These are phyloP conservation scores for Pleurotus salmoneostramineus DNA, from an alignment of 768 basidiomycete species.

Conservation along the genomic window DNA sequence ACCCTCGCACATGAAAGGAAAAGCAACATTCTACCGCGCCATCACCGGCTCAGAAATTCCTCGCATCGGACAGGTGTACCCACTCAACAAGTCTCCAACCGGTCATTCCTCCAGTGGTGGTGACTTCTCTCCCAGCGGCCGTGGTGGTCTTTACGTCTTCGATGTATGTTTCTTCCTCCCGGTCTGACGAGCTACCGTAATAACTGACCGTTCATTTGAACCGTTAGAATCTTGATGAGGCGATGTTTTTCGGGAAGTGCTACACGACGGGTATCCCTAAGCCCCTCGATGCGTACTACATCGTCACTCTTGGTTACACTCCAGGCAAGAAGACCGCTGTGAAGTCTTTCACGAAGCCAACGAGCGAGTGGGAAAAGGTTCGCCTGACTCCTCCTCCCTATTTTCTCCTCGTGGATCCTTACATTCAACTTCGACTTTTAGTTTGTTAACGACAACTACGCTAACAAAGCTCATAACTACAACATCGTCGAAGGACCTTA, in stretches of 20 bases:
- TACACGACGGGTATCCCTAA: neutral
- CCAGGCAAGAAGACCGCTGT: neutral
- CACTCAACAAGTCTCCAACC: neutral
- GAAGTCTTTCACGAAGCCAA: neutral
- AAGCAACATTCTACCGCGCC: neutral
- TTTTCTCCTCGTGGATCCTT: neutral
- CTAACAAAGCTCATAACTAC: neutral
- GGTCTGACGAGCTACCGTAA: neutral
- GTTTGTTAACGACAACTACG: neutral
- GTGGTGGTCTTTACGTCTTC: neutral
- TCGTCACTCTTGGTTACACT: neutral
- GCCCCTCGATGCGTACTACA: neutral
- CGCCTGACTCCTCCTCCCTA: neutral
- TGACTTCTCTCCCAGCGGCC: neutral
- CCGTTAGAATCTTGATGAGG: neutral
- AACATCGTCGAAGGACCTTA: neutral
- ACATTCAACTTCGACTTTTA: neutral
- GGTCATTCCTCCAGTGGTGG: neutral
- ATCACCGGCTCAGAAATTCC: neutral
- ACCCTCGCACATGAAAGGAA: neutral
- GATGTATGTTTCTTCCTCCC: neutral
- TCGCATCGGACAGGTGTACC: neutral
- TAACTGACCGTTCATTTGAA: too few relatives aligned
- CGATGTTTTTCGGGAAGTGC: neutral
- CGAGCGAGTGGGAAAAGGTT: neutral